Evolutionary conservation across 805 yeast species (phyloP), one percentile per base, ranked within the genome.

Genomic region (Kodamaea hsintzibuensis): DNA sequence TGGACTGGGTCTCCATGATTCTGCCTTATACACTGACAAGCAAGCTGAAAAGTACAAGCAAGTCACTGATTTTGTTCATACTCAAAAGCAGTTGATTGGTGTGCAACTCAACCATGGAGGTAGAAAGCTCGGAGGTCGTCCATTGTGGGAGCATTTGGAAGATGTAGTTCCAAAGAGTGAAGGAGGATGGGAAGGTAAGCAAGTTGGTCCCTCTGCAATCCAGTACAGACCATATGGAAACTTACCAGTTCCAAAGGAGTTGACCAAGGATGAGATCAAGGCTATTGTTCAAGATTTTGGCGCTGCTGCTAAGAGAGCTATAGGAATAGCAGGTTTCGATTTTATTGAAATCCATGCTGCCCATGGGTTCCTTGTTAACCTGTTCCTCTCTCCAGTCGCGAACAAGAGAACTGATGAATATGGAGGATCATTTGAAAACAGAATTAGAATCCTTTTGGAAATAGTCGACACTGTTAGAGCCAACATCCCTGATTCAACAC

Each of bases 61-160:
- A 22, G 65, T 79, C 47, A 81, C 76, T 2, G 80, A 80, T n/a
- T 75, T 70, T 55, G 76, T 68, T 4, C 85, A 81, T 57, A 60
- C 78, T 0, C 79, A 78, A 50, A 73, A 72, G 42, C 71, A 68
- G 30, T 63, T 64, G 22, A 74, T 82, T 54, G 88, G 85, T 30
- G 65, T 81, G 50, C 88, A 84, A 63, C 40, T 83, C 22, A 79
- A 76, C 14, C 86, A 82, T 63, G 82, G 80, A 33, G 86, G 86
- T 50, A 74, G 84, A 60, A 80, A 81, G 58, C 74, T 48, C 17
- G 56, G 59, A 54, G 72, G 71, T 19, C 70, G 66, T 38, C 67
- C 77, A 10, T 52, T 60, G 7, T 70, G 61, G 44, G 57, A 65
- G 37, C 66, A 63, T 50, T 59, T 69, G 40, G 73, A 68, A 50